Conservation (phyloP, 1,139 yeast species). For the Yamadazyma sp. region DNA sequence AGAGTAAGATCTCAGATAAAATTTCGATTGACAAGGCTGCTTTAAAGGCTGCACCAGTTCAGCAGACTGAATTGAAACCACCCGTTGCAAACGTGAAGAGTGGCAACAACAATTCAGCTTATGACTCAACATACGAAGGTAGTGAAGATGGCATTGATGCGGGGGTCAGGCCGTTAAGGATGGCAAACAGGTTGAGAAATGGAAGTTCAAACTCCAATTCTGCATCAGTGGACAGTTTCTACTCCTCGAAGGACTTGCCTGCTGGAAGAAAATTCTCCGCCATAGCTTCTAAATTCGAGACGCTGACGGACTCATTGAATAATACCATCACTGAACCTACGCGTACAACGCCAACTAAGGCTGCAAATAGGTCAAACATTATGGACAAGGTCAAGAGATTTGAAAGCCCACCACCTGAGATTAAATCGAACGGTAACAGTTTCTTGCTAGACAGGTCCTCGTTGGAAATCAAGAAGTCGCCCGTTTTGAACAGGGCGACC, state of each 20-base stretch:
- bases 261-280: constrained; percentile 12
- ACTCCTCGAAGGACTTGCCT: constrained; percentile 6
- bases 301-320: constrained; percentile 12
- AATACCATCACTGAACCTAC: constrained; percentile 7
- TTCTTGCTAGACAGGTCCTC: constrained; percentile 20
- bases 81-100: background rate
- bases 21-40: background rate
- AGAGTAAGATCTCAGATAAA: constrained; percentile 11
- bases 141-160: constrained; percentile 21
- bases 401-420: constrained; percentile 33
- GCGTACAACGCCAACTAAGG: constrained; percentile 2
- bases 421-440: constrained; percentile 17
- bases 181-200: constrained; percentile 46
- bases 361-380: constrained; percentile 20
- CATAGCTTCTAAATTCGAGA: constrained; percentile 18
- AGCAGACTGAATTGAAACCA: background rate
- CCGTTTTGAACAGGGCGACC: constrained; percentile 5
- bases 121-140: background rate
- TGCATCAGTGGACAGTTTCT: constrained; percentile 11
- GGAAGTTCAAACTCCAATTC: constrained; percentile 10
- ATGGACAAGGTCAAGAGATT: constrained; percentile 42
- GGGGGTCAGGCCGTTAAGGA: constrained; percentile 59
- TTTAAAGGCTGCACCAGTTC: background rate
- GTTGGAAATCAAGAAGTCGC: constrained; percentile 18
- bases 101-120: background rate